A percentile compares a stretch with the other conserved stretches of the same genome.
phyloP scores from a whole-genome alignment of 2,329 filamentous ascomycete species.

The Aspergillus flavus region DNA sequence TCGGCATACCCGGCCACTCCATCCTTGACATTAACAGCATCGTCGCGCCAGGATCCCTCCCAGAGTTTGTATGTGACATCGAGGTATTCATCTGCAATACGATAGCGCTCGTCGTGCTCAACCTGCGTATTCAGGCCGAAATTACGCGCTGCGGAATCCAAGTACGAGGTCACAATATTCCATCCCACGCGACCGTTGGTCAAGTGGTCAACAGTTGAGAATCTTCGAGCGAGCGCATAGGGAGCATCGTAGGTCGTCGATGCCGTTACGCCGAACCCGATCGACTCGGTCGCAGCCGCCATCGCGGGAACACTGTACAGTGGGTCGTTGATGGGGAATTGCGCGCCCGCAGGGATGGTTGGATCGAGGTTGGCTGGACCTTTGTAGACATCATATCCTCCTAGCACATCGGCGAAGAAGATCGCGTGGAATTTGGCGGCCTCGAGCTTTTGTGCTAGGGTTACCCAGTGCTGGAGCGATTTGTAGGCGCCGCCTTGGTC shows the following conservation, averaged over 20 bases:
- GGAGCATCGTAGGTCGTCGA: slow-evolving; percentile 59
- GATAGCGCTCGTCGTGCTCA: slow-evolving; percentile 54
- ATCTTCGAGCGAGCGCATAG: slow-evolving; percentile 57
- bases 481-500: slow-evolving; percentile 45
- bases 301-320: slow-evolving; percentile 48
- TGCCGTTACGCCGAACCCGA: slow-evolving; percentile 57
- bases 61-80: slow-evolving; percentile 53
- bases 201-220: slow-evolving; percentile 58
- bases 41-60: slow-evolving; percentile 56
- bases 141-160: slow-evolving; percentile 52
- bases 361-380: slow-evolving; percentile 43
- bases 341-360: slow-evolving; percentile 43
- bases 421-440: slow-evolving; percentile 54
- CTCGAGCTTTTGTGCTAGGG: slow-evolving; percentile 51
- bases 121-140: slow-evolving; percentile 50
- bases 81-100: slow-evolving; percentile 52
- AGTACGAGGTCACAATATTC: slow-evolving; percentile 56
- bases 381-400: slow-evolving; percentile 51
- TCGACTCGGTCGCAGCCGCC: slow-evolving; percentile 50
- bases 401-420: slow-evolving; percentile 55
- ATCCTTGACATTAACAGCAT: slow-evolving; percentile 32
- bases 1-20: slow-evolving; percentile 33
- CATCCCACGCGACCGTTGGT: slow-evolving; percentile 55
- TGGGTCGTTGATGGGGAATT: slow-evolving; percentile 49
- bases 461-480: slow-evolving; percentile 50